These are phyloP conservation scores for Dictyostelium intermedium DNA, from an alignment of 78 protist species.

Conservation along the genomic window DNA sequence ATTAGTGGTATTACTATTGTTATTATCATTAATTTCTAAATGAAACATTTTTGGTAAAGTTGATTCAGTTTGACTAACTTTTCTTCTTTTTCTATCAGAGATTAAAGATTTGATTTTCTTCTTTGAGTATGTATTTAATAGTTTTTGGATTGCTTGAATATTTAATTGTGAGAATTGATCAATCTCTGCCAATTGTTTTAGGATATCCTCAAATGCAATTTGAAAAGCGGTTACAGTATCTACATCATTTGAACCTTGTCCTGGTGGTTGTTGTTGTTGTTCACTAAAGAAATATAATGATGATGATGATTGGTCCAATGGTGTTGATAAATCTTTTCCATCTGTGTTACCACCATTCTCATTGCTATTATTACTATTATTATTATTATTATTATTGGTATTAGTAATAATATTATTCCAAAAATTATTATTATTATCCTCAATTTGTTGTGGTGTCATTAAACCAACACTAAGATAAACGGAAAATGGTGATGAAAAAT, in stretches of 20 bases:
- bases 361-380: neutral
- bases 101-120: constrained; percentile 14
- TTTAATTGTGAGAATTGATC: constrained; percentile 60
- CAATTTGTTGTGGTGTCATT: constrained; percentile 1
- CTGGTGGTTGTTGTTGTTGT: constrained; percentile 3
- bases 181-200: constrained; percentile 60
- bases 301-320: constrained; percentile 26
- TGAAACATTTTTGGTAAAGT: neutral
- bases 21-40: neutral
- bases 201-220: constrained; percentile 57
- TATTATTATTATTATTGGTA: neutral
- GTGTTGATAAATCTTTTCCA: neutral
- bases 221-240: constrained; percentile 44
- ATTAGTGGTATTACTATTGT: neutral
- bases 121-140: constrained; percentile 30
- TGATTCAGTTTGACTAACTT: neutral
- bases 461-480: constrained; percentile 11
- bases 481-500: constrained; percentile 63
- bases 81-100: neutral
- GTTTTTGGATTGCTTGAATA: constrained; percentile 54
- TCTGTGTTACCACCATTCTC: neutral
- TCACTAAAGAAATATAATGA: neutral
- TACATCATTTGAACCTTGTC: neutral
- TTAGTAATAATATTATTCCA: neutral
- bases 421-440: neutral